Percentiles rank a stretch among this genome's conserved stretches.
These are phyloP conservation scores for Cucumis cinereus DNA, from an alignment of 306 rosid species.

Conservation along the genomic window DNA sequence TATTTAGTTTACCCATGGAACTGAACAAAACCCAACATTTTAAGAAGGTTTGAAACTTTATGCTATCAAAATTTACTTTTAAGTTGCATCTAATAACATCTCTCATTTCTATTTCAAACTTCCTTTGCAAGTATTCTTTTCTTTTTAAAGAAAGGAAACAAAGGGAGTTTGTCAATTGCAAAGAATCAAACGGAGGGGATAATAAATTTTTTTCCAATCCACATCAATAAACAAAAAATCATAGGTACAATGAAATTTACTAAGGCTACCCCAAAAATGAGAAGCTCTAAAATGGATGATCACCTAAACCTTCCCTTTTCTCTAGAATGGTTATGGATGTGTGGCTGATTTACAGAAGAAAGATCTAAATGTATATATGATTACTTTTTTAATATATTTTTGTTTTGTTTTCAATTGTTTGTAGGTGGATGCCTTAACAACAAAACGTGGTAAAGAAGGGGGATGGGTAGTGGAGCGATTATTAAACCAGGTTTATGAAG, in stretches of 20 bases:
- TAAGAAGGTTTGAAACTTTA: background rate
- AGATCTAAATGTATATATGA: background rate
- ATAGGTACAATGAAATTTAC: background rate
- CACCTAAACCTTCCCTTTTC: background rate
- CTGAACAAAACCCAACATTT: background rate
- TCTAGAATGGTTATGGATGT: background rate
- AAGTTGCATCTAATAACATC: background rate
- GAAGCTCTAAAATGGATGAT: background rate
- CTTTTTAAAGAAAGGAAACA: background rate
- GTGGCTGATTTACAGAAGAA: background rate
- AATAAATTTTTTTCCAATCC: background rate
- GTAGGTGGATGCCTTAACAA: constrained; percentile 84
- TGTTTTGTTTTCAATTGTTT: background rate
- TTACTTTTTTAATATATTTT: background rate
- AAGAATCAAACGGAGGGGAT: background rate
- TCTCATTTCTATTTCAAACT: background rate
- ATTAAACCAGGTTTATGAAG: constrained; percentile 48
- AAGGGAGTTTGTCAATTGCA: background rate
- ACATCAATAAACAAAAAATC: background rate
- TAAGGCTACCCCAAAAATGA: background rate
- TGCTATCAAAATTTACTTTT: background rate
- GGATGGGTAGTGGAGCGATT: constrained; percentile 67
- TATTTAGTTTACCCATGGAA: background rate
- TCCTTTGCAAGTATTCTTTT: background rate
- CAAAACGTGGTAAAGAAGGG: constrained; percentile 71